phyloP scores from a whole-genome alignment of 208 protist genomes.

The Zelonia costaricensis region DNA sequence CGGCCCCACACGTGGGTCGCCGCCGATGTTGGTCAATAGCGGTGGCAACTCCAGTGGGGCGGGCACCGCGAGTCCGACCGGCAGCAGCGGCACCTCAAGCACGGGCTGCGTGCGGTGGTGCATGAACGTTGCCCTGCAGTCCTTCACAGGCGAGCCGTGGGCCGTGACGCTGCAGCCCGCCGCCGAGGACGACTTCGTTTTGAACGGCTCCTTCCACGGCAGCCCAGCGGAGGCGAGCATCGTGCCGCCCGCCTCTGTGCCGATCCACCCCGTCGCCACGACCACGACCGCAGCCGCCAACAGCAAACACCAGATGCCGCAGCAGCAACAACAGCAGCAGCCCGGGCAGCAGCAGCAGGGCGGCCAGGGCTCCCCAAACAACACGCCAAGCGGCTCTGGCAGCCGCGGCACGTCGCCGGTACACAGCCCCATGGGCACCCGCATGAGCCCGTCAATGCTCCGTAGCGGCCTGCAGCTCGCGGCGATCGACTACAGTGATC shows the following conservation, averaged over 20 bases:
- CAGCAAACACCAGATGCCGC: conserved; percentile 15
- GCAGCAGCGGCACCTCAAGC: conserved; percentile 7
- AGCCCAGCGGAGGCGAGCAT: conserved; percentile 12
- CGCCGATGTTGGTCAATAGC: conserved; percentile 9
- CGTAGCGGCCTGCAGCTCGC: conserved; percentile 46
- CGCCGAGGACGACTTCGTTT: conserved; percentile 21
- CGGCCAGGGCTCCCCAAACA: not conserved
- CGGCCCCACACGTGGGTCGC: not conserved
- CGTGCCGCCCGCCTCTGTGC: not conserved
- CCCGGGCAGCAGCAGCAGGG: conserved; percentile 2
- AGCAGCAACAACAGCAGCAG: conserved; percentile 4
- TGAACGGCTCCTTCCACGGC: conserved; percentile 25
- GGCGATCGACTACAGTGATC: conserved; percentile 31
- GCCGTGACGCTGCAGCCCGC: conserved; percentile 45
- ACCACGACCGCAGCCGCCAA: conserved; percentile 22
- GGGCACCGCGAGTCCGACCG: conserved; percentile 3
- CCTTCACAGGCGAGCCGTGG: conserved; percentile 77
- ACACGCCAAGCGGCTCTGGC: not conserved
- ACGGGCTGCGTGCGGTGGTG: conserved; percentile 67
- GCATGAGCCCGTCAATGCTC: conserved; percentile 31
- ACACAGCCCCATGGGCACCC: conserved; percentile 12
- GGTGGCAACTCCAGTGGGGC: conserved; percentile 9
- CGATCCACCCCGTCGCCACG: conserved; percentile 11
- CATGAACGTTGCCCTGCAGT: conserved; percentile 80
- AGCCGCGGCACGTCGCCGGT: conserved; percentile 18